Evolutionary conservation across 2,329 filamentous ascomycete genomes (phyloP), one percentile per base, ranked within the genome.

Genomic region (Grosmannia penicillata): DNA sequence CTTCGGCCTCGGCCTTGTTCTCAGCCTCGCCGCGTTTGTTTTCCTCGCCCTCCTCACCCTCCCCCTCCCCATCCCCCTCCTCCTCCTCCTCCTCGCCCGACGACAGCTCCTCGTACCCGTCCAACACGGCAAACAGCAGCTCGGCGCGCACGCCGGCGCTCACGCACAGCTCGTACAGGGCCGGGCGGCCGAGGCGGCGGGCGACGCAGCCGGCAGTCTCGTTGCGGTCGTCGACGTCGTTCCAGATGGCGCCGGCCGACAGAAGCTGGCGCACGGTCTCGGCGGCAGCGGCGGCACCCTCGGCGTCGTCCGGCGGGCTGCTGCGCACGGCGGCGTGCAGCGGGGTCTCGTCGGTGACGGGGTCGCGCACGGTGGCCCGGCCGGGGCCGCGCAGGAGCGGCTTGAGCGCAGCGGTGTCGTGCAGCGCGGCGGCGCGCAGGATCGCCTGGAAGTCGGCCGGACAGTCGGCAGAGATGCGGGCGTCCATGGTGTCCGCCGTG

Each of bases 141-240:
- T 96, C 91, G 0, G 89, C 89, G 37, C 89, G 70, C 39, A 94
- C 83, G 14, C 91, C 91, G 3, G 89, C 89, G 53, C 89, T 82
- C 8, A 96, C 82, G 54, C 89, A 83, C 41, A 86, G 58, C 29
- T 80, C 72, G 54, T 98, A 96, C 26, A 95, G 60, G 36, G 74
- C 69, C 38, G 59, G 67, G 49, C 82, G 63, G 0, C 81, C 79
- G 19, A 95, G 55, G 21, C 75, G 63, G 41, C 68, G 66, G 8
- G 91, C 91, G 31, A 95, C 63, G 55, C 89, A 96, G 8, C 86
- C 91, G 0, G 91, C 86, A 4, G 91, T 96, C 65, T 96, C 89
- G 50, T 85, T 72, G 49, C 83, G 79, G 47, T 66, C 61, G 56
- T 96, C 85, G 40, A 96, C 65, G 55, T 95, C 87, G 61, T 98